Evolutionary conservation across 352 stramenopile genomes (phyloP).

Genomic region (Peronospora destructor): DNA sequence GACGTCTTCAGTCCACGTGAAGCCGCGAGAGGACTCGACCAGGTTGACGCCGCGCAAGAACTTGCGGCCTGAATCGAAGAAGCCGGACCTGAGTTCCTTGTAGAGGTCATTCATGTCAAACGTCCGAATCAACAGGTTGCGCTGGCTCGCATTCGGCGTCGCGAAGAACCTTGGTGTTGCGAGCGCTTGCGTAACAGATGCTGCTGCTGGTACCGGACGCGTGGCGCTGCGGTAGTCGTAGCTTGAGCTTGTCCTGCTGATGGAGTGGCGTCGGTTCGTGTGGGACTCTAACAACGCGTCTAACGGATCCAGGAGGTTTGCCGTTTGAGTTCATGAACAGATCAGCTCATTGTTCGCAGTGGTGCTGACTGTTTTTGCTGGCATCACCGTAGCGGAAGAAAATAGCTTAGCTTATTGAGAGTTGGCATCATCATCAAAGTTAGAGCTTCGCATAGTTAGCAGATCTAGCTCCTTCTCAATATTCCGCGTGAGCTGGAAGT

Average conservation of each 20-base stretch:
- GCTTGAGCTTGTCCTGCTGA: no score
- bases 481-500: slow-evolving; percentile 72
- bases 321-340: slow-evolving; percentile 30
- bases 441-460: slow-evolving; percentile 66
- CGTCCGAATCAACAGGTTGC: neutral
- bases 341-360: slow-evolving; percentile 30
- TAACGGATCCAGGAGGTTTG: slow-evolving; percentile 42
- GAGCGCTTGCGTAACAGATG: neutral
- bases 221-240: no score
- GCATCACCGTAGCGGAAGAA: slow-evolving; percentile 7
- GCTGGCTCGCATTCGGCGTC: neutral
- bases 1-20: slow-evolving; percentile 3
- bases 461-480: slow-evolving; percentile 76
- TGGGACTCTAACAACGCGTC: slow-evolving; percentile 43
- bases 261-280: no score
- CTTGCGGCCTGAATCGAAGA: neutral
- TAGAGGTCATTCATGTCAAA: neutral
- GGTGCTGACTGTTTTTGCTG: slow-evolving; percentile 4
- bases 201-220: neutral
- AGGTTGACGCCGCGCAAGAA: neutral
- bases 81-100: neutral
- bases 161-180: neutral
- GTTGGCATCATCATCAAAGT: slow-evolving; percentile 7
- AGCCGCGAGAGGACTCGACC: neutral
- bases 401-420: slow-evolving; percentile 13